Conservation (phyloP, 495 filamentous ascomycete genomes). For the Cladorrhinum samala region DNA sequence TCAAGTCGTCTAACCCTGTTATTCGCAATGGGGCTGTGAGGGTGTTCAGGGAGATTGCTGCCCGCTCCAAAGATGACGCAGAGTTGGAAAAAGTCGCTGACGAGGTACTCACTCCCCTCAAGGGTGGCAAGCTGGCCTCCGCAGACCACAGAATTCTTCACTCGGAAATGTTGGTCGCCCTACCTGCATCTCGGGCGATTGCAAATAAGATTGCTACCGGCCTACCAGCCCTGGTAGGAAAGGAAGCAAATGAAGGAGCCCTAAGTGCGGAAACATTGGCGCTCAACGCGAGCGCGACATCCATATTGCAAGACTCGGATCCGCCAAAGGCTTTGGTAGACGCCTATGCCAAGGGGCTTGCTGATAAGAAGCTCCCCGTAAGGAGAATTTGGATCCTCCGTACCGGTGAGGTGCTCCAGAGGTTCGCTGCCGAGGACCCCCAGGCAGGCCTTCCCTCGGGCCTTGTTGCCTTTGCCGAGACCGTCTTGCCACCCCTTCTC, state of each 20-base stretch:
- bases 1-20: slow-evolving; percentile 76
- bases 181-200: slow-evolving; percentile 50
- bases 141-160: slow-evolving; percentile 77
- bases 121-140: slow-evolving; percentile 69
- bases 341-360: slow-evolving; percentile 70
- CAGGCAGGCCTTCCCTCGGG: slow-evolving; percentile 35
- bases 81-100: slow-evolving; percentile 59
- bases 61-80: slow-evolving; percentile 50
- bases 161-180: slow-evolving; percentile 64
- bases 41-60: slow-evolving; percentile 60
- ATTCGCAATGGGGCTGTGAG: slow-evolving; percentile 70
- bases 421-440: slow-evolving; percentile 35
- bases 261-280: slow-evolving; percentile 67
- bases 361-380: slow-evolving; percentile 73
- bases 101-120: slow-evolving; percentile 73
- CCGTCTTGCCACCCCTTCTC: slow-evolving; percentile 59
- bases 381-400: slow-evolving; percentile 76
- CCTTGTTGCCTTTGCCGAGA: slow-evolving; percentile 50
- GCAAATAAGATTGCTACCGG: slow-evolving; percentile 60
- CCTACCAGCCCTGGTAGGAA: slow-evolving; percentile 57
- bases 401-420: slow-evolving; percentile 66
- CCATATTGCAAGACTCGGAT: slow-evolving; percentile 51
- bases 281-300: slow-evolving; percentile 54
- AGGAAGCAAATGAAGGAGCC: slow-evolving; percentile 83
- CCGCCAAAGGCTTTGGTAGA: slow-evolving; percentile 59